Evolutionary conservation across 2,329 filamentous ascomycete species (phyloP), one percentile per base, ranked within the genome.

Genomic region (Neopestalotiopsis clavispora): DNA sequence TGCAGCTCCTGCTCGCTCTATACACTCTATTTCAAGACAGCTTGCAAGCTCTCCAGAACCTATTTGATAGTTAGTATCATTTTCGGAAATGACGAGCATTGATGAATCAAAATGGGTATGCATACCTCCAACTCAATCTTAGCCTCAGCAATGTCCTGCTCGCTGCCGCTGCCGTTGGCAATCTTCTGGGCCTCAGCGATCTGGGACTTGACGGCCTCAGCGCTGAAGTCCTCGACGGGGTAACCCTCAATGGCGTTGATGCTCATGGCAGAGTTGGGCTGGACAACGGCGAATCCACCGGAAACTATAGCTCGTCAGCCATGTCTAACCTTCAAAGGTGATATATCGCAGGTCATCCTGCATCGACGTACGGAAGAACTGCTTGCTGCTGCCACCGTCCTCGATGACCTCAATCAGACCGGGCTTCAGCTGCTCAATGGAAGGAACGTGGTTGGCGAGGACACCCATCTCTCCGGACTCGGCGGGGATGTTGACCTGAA

Each of bases 391-490:
- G 80, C 94, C 93, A 80, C 86, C 89, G 89, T 99, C 96, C 88
- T 98, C 95, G 75, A 98, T 90, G 80, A 99, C 89, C 88, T 98
- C 95, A 76, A 99, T 89, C 76, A 98, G 86, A 79, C 96, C 96
- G 71, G 96, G 95, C 90, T 97, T 97, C 84, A 99, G 89, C 89
- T 99, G 96, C 89, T 99, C 96, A 80, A 99, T 98, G 72, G 95
- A 94, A 74, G 96, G 95, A 78, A 99, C 96, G 90, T 99, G 96
- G 89, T 96, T 97, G 82, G 96, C 96, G 81, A 99, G 92, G 78
- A 99, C 92, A 92, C 96, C 96, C 96, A 99, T 99, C 78, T 98
- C 96, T 82, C 96, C 96, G 72, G 95, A 97, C 84, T 97, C 96
- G 80, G 96, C 96, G 82, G 96, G 92, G 80, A 99, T 92, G 90